Evolutionary conservation across 306 rosid species (phyloP).

Genomic region (Cicer pinnatifidum): DNA sequence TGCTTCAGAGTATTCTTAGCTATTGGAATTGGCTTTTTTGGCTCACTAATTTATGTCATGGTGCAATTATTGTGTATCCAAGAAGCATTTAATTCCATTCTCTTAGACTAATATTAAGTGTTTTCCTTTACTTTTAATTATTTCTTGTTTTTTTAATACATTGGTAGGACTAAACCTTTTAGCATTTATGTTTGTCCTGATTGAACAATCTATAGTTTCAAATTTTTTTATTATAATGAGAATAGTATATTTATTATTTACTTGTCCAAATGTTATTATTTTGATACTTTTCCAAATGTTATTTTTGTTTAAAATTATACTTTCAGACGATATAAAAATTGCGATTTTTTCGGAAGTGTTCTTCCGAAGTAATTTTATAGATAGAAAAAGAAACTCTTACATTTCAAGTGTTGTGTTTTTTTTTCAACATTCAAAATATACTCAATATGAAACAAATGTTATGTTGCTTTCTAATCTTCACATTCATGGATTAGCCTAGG

Average conservation of each 20-base stretch:
- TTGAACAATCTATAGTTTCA: neutral
- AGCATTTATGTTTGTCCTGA: neutral
- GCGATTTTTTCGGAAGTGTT: fast-evolving
- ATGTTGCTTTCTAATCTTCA: neutral
- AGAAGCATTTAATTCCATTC: constrained; percentile 6
- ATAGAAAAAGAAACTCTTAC: too few relatives aligned
- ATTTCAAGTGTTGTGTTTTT: too few relatives aligned
- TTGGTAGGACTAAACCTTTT: neutral
- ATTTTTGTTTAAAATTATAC: too few relatives aligned
- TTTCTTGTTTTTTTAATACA: neutral
- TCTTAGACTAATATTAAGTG: neutral
- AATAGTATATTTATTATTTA: neutral
- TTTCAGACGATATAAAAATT: too few relatives aligned
- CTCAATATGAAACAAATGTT: neutral
- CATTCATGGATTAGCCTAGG: neutral
- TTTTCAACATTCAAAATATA: too few relatives aligned
- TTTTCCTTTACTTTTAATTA: neutral
- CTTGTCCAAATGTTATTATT: neutral
- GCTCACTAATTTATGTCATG: neutral
- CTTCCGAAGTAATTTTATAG: too few relatives aligned
- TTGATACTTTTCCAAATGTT: too few relatives aligned
- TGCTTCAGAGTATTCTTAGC: neutral
- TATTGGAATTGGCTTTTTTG: constrained; percentile 1
- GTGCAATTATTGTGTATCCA: constrained; percentile 4
- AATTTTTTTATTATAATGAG: neutral